Percentiles rank a stretch among this genome's conserved stretches.
Evolutionary conservation across 257 asterid species (phyloP).

Genomic region (Fraxinus pennsylvanica): DNA sequence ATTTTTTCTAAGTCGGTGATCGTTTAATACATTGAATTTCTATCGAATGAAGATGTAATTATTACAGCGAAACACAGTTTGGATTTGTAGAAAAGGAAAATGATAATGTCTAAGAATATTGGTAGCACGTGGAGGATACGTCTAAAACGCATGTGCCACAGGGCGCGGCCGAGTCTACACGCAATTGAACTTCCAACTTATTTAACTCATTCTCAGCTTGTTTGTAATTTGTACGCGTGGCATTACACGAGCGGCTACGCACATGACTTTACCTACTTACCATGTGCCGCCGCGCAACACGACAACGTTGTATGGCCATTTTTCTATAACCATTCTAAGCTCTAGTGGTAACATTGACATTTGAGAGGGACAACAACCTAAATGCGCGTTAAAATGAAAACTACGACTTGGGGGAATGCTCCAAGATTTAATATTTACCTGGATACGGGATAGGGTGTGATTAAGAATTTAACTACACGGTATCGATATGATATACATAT

Average conservation of each 20-base stretch:
- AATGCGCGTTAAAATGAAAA: background rate
- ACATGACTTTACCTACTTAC: constrained; percentile 30
- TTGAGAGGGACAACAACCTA: background rate
- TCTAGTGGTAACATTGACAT: too few relatives aligned
- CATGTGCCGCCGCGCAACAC: constrained; percentile 52
- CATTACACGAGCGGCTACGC: constrained; percentile 32
- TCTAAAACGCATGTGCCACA: constrained; percentile 37
- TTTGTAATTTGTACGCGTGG: constrained; percentile 24
- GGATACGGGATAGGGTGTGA: too few relatives aligned
- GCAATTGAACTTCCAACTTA: background rate
- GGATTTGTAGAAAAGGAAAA: too few relatives aligned
- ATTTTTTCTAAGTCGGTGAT: too few relatives aligned
- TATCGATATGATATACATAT: too few relatives aligned
- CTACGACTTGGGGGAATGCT: background rate
- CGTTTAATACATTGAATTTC: too few relatives aligned
- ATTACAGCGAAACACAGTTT: too few relatives aligned
- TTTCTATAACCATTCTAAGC: too few relatives aligned
- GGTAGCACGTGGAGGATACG: background rate
- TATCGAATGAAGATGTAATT: too few relatives aligned
- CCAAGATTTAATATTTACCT: background rate
- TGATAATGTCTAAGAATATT: too few relatives aligned
- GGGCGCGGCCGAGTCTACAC: constrained; percentile 20
- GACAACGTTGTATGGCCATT: constrained; percentile 1
- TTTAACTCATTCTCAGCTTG: background rate
- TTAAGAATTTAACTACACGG: too few relatives aligned